Conservation (phyloP, 192 early-diverging fungal species). For the Coemansia sp. region DNA sequence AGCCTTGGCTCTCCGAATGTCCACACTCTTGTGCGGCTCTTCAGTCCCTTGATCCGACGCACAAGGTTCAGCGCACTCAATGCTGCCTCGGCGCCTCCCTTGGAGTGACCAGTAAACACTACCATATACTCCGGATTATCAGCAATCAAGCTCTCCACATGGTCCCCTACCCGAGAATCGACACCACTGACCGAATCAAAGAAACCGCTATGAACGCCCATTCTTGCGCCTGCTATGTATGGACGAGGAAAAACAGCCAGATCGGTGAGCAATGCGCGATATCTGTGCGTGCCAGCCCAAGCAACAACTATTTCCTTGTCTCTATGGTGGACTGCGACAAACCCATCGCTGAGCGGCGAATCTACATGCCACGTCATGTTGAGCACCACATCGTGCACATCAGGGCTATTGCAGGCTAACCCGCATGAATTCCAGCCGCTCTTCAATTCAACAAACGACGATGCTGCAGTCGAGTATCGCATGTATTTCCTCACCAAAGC, state of each 20-base stretch:
- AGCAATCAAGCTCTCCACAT: constrained; percentile 16
- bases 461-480: constrained; percentile 50
- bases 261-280: constrained; percentile 42
- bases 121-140: constrained; percentile 42
- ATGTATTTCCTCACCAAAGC: constrained; percentile 42
- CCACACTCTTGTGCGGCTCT: constrained; percentile 29
- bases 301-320: constrained; percentile 45
- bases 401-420: constrained; percentile 37
- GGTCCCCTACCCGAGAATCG: background rate
- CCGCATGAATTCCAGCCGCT: constrained; percentile 42
- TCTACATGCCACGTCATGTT: constrained; percentile 49
- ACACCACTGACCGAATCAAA: constrained; percentile 27
- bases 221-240: constrained; percentile 25
- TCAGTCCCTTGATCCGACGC: constrained; percentile 23
- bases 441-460: constrained; percentile 42
- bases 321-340: constrained; percentile 26
- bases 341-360: constrained; percentile 41
- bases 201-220: constrained; percentile 43
- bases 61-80: constrained; percentile 41
- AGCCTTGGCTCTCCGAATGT: constrained; percentile 48
- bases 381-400: constrained; percentile 38
- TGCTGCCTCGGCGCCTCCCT: constrained; percentile 46
- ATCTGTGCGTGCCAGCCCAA: constrained; percentile 48
- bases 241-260: constrained; percentile 36
- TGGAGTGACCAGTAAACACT: constrained; percentile 49